phyloP scores from a whole-genome alignment of 495 filamentous ascomycete genomes.

The Tuber microsphaerosporum region DNA sequence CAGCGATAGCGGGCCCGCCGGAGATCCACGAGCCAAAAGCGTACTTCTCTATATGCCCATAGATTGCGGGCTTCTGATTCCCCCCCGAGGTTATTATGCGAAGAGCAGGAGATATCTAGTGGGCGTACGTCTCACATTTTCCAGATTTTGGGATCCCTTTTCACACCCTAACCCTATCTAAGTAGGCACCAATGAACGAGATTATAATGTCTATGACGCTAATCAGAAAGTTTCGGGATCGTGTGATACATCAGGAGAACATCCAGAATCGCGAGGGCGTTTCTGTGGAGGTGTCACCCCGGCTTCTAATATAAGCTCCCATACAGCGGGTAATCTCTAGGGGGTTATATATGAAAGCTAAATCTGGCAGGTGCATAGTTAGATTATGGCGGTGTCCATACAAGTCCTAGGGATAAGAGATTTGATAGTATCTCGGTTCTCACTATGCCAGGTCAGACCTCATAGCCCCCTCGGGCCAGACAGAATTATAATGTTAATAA shows the following conservation, averaged over 20 bases:
- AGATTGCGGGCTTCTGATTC: conserved; percentile 50
- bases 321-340: conserved; percentile 45
- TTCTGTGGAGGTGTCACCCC: conserved; percentile 53
- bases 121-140: conserved; percentile 13
- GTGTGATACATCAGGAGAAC: conserved; percentile 47
- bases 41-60: conserved; percentile 49
- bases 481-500: not conserved
- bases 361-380: conserved; percentile 41
- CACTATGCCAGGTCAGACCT: conserved; percentile 44
- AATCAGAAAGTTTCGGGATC: conserved; percentile 49
- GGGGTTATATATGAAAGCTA: not conserved
- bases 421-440: conserved; percentile 55
- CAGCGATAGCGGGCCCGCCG: conserved; percentile 48
- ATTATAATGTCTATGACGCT: conserved; percentile 46
- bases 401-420: conserved; percentile 42
- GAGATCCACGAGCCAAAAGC: conserved; percentile 45
- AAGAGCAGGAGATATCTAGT: conserved; percentile 39
- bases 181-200: conserved; percentile 41
- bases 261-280: conserved; percentile 47
- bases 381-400: conserved; percentile 48
- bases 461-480: not conserved
- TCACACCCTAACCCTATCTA: conserved; percentile 5
- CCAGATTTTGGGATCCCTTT: not conserved
- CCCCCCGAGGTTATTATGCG: conserved; percentile 49
- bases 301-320: conserved; percentile 49